Evolutionary conservation across 2,329 filamentous ascomycete genomes (phyloP), one percentile per base, ranked within the genome.

Genomic region (Rutstroemia sp.): DNA sequence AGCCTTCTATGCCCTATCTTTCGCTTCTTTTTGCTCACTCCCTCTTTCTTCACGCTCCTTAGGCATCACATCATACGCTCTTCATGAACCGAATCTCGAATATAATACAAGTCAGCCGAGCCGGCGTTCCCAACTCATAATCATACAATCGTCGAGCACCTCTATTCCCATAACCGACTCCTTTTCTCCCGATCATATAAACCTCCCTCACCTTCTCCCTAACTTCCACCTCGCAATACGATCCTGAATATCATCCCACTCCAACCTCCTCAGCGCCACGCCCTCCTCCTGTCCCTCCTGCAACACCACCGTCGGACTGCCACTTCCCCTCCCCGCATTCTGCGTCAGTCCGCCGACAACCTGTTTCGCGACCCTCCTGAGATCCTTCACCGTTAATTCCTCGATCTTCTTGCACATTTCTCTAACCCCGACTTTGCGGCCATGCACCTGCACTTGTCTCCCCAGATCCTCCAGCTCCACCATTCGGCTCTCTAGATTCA

Each of bases 401-500:
- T 96, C 89, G 63, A 99, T 99, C 69, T 85, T 84, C 51, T 76
- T 77, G 69, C 92, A 96, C 92, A 99, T 97, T 70, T 97, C 92
- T 63, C 83, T 83, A 7, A 96, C 92, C 1, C 92, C 88, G 6
- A 97, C 83, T 75, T 96, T 96, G 63, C 84, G 82, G 21, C 92
- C 94, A 70, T 97, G 92, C n/a, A 96, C 90, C 76, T 97, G 94
- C 10, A 99, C 90, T 71, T 96, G 92, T 61, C 94, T 78, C 21
- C 94, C 94, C 0, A 99, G 79, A 70, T 99, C 94, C 73, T 99
- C 94, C 6, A 99, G 81, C 75, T 97, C 94, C 9, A 99, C 91
- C 91, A 99, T 96, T 59, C 94, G 82, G 64, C 85, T 91, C 75
- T 99, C 94, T 27, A 99, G 82, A 74, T 99, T 99, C 94, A 99